Base-by-base conservation (phyloP, 108 stramenopile species). In the Nitzschia palea region DNA sequence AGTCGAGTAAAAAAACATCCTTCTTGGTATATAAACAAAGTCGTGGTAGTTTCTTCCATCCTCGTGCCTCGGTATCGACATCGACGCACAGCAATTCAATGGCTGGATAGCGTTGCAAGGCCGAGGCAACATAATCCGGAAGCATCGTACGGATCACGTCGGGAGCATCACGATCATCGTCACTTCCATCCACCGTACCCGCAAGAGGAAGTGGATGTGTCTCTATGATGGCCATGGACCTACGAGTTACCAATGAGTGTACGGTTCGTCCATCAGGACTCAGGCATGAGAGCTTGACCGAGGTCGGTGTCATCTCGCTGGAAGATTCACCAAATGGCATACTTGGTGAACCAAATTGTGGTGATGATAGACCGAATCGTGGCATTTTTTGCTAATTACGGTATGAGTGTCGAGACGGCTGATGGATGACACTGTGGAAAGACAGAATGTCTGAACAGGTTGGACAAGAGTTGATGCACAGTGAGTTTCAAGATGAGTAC, bases 11-110 rank as follows among this genome's bases (percentile, higher is more conserved):
- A 74, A 89, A 92, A 8, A 85, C 84, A 54, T 82, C 78, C 20
- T 71, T 53, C 28, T 65, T 65, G 10, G 91, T 77, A 50, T 92
- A 92, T 23, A 92, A 30, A 70, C 91, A 92, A 30, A 92, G 76
- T 58, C 66, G 77, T 0, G 91, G 85, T 4, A 86, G 44, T 0
- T 51, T 42, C 18, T 51, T 25, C 25, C 51, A 29, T 1, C 42
- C 51, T 20, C 17, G 10, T 23, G 50, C 34, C 18, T 37, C 15
- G 40, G 62, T 12, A 25, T 73, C 71, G 15, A 66, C 86, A 37
- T 82, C 85, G 25, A 86, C 81, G 48, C 83, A 84, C 4, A 91
- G 44, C 3, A 91, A 53, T 50, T 86, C 89, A 20, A 88, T 45
- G 0, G 84, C 70, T 4, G 86, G 83, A 76, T 88, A 85, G 6